Base-by-base conservation (phyloP, 306 rosid species). In the Ziziphus jujuba region DNA sequence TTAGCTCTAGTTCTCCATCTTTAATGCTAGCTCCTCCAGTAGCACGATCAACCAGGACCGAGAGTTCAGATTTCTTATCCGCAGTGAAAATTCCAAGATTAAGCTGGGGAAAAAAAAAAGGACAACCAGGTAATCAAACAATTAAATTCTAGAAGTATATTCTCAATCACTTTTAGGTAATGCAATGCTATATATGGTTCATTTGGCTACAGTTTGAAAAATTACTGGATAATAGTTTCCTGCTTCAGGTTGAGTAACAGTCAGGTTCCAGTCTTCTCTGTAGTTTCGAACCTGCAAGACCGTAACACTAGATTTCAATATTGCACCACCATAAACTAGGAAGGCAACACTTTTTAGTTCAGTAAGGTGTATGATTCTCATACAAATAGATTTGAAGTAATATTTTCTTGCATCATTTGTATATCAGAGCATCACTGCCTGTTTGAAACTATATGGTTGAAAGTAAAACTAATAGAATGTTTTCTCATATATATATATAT, bases 141-240 rank as follows among this genome's bases (percentile, higher is more conserved):
- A 77, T 55, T 15, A 15, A 17, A 3, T 9, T 15, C 15, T 6
- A 10, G 13, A n/a, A n/a, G n/a, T n/a, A n/a, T n/a, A n/a, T n/a
- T n/a, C n/a, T n/a, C n/a, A n/a, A n/a, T n/a, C n/a, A n/a, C n/a
- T n/a, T n/a, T n/a, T 3, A 7, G 9, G 43, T 3, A 11, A 36
- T 6, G 0, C 6, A 36, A 6, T 36, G 6, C 43, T 36, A 36
- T 7, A 3, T 36, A 7, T 36, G 43, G 43, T 36, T 36, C 43
- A 36, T 3, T 3, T 7, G 9, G 43, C 2, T 44, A 44, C 23
- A 38, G 44, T 16, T 31, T 25, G 67, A 66, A 64, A 49, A 31
- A 56, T 87, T 89, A 92, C 98, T 13, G 98, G 98, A 65, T 92
- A 92, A 62, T 85, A 92, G 81, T 92, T 92, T 84, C 96, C 98